Base-by-base conservation (phyloP, 2,329 filamentous ascomycete genomes). In the Verticillium dahliae region DNA sequence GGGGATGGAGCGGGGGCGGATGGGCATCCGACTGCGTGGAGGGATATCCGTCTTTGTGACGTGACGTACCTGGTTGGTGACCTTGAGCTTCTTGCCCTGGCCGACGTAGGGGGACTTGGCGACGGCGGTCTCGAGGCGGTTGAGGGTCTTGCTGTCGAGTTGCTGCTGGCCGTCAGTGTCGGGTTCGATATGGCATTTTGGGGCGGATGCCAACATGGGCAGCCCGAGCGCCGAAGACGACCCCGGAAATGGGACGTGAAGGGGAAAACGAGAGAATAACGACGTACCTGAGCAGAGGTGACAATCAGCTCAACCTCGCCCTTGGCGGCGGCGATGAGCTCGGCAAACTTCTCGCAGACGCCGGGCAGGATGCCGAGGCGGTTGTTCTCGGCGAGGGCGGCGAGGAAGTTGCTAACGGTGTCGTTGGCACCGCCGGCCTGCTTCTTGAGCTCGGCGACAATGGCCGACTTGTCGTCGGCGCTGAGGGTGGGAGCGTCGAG, bases 21-120 rank as follows among this genome's bases (percentile, higher is more conserved):
- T 37, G 35, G 35, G 35, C 35, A 37, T 37, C 2, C 35, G 35
- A 13, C 9, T 37, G 35, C 7, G 13, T 37, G 5, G 13, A 13
- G 3, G 35, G 27, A 27, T 27, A 3, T 27, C 27, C 3, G 27
- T 27, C 27, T 27, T 27, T 3, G 27, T 4, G 27, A 27, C 13
- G 31, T 56, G 35, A 35, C 62, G 22, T 79, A 91, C 90, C 84
- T 92, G 90, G 81, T 96, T 90, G 71, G 92, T 91, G 72, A 98
- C 90, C 89, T 97, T 98, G 79, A 98, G 87, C 85, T 96, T 98
- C 89, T 97, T 93, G 82, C 93, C 93, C 77, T 90, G 85, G 74
- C 89, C 88, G 70, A 93, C 87, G 81, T 92, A 96, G 75, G 88
- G 79, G 66, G 92, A 97, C 86, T 97, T 98, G 80, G 88, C 76